A percentile compares a stretch with the other conserved stretches of the same genome.
These are phyloP conservation scores for Epichloe elymi DNA, from an alignment of 2,329 filamentous ascomycete genomes.

Conservation along the genomic window DNA sequence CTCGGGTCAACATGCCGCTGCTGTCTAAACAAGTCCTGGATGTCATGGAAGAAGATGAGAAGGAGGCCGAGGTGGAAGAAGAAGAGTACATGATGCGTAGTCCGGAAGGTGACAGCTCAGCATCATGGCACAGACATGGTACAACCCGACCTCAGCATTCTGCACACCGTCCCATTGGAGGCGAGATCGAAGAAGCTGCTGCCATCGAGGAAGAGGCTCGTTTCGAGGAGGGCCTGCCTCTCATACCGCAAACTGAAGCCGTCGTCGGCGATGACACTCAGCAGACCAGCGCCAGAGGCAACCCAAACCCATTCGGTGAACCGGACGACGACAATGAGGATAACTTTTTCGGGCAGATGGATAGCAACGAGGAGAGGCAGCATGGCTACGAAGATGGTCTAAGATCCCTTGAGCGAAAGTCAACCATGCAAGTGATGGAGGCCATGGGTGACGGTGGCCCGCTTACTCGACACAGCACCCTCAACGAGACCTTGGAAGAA, in stretches of 20 bases:
- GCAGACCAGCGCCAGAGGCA: slow-evolving; percentile 11
- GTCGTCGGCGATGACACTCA: slow-evolving; percentile 1
- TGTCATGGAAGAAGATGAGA: slow-evolving; percentile 39
- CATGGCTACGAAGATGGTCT: slow-evolving; percentile 8
- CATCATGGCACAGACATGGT: slow-evolving; percentile 5
- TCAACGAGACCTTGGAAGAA: slow-evolving; percentile 18
- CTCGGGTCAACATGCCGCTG: slow-evolving; percentile 25
- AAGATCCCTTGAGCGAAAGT: slow-evolving; percentile 47
- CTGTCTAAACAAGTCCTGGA: slow-evolving; percentile 39
- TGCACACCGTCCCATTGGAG: slow-evolving; percentile 27
- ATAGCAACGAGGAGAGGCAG: slow-evolving; percentile 16
- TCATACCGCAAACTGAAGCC: slow-evolving; percentile 32
- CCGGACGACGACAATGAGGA: slow-evolving; percentile 39
- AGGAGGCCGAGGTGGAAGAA: slow-evolving; percentile 30
- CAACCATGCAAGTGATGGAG: slow-evolving; percentile 52
- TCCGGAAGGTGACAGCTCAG: slow-evolving; percentile 5
- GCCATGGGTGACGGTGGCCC: slow-evolving; percentile 26
- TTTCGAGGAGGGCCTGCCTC: slow-evolving; percentile 56
- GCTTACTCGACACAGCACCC: slow-evolving; percentile 16
- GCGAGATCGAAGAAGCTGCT: slow-evolving; percentile 26
- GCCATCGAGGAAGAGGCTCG: slow-evolving; percentile 40
- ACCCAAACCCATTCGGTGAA: slow-evolving; percentile 26
- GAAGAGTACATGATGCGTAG: slow-evolving; percentile 17
- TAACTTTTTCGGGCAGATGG: slow-evolving; percentile 49
- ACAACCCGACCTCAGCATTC: slow-evolving; percentile 11